A percentile compares a stretch with the other conserved stretches of the same genome.
Conservation (phyloP, 2,329 filamentous ascomycete species). For the Sclerotinia sclerotiorum region DNA sequence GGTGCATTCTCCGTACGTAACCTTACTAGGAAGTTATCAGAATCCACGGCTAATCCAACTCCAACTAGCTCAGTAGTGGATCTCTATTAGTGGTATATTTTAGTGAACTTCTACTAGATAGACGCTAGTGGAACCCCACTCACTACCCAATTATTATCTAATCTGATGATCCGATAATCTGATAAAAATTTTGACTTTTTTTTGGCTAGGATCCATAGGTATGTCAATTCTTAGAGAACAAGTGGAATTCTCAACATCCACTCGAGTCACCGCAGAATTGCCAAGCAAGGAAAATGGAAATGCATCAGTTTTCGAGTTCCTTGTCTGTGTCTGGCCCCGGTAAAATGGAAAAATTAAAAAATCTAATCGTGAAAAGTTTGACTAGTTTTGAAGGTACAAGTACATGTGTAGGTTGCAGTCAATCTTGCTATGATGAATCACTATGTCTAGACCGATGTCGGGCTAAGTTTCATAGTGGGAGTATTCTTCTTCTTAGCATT, state of each 20-base stretch:
- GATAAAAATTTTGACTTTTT: conserved; percentile 5
- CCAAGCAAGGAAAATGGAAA: conserved; percentile 2
- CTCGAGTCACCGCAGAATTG: neutral
- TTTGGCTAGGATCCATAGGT: neutral
- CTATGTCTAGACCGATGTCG: conserved; percentile 12
- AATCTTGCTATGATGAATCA: neutral
- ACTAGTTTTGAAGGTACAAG: neutral
- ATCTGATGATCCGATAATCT: conserved; percentile 27
- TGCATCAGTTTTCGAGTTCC: neutral
- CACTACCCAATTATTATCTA: conserved; percentile 22
- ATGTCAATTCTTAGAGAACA: neutral
- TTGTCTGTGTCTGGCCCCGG: neutral
- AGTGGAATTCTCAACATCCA: neutral
- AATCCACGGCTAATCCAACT: neutral
- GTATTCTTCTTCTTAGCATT: neutral
- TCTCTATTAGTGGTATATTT: neutral
- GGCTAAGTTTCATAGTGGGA: neutral
- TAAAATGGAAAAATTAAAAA: neutral
- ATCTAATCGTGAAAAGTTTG: conserved; percentile 9
- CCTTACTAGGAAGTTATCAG: neutral
- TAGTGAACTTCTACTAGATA: neutral
- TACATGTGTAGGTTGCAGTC: neutral
- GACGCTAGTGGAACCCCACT: neutral
- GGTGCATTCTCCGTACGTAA: conserved; percentile 4
- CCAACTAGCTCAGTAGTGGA: neutral